A percentile compares a stretch with the other conserved stretches of the same genome.
Conservation (phyloP, 1,284 basidiomycete species). For the Porogramme epimiltina region DNA sequence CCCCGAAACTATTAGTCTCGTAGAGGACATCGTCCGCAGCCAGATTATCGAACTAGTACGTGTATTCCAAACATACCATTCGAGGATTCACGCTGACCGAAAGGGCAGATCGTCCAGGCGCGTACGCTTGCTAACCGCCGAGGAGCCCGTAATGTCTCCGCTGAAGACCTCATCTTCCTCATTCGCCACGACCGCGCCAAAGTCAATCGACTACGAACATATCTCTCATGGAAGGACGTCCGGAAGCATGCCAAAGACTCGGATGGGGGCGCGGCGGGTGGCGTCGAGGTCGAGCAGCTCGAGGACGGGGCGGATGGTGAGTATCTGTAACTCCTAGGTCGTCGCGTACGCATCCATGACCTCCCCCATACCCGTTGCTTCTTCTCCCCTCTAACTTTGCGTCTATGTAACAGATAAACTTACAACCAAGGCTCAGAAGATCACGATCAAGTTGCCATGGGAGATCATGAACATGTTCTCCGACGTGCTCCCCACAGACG, state of each 20-base stretch:
- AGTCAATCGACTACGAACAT: constrained; percentile 90
- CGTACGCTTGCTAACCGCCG: constrained; percentile 82
- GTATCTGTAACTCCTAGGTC: neutral
- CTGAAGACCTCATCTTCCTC: constrained; percentile 9
- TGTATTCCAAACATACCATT: neutral
- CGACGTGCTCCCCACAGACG: constrained; percentile 86
- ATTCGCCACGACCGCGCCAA: constrained; percentile 92
- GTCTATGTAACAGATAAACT: constrained; percentile 61
- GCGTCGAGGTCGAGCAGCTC: constrained; percentile 76
- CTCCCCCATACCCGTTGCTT: too few relatives aligned
- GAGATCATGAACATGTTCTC: constrained; percentile 92
- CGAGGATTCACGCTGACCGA: neutral
- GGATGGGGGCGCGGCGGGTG: constrained; percentile 75
- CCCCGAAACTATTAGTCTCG: constrained; percentile 85
- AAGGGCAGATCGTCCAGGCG: constrained; percentile 83
- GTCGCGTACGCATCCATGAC: too few relatives aligned
- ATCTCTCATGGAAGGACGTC: constrained; percentile 98
- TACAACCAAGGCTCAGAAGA: constrained; percentile 86
- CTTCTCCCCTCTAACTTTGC: neutral
- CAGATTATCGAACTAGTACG: constrained; percentile 92
- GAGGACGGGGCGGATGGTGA: constrained; percentile 79
- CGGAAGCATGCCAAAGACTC: constrained; percentile 93
- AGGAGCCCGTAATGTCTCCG: constrained; percentile 80
- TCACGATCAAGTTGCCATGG: constrained; percentile 96
- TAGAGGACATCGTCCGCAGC: constrained; percentile 94